These are phyloP conservation scores for Ustilago xerochloae DNA, from an alignment of 1,284 basidiomycete genomes.

Conservation along the genomic window DNA sequence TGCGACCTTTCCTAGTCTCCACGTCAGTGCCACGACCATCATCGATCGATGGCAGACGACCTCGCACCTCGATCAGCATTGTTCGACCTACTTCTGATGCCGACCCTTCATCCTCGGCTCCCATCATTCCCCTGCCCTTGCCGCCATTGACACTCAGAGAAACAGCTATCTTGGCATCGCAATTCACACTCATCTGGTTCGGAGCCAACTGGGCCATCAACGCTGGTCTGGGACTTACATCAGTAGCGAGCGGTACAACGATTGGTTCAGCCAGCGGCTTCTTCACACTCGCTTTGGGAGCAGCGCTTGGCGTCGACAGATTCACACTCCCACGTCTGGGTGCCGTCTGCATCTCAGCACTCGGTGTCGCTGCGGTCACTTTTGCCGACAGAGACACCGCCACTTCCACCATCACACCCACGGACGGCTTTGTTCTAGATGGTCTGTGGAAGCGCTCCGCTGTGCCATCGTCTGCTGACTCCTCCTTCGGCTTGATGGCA, in stretches of 20 bases:
- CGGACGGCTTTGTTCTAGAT: conserved; percentile 2
- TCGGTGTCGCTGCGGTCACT: conserved; percentile 85
- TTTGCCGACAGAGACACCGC: conserved; percentile 60
- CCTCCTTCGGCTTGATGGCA: not conserved
- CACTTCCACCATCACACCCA: conserved; percentile 6
- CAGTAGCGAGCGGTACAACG: conserved; percentile 65
- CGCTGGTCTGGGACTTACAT: conserved; percentile 60
- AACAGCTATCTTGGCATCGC: conserved; percentile 56
- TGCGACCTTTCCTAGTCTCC: conserved; percentile 34
- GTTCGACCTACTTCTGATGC: conserved; percentile 13
- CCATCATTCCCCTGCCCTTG: conserved; percentile 10
- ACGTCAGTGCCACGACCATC: conserved; percentile 55
- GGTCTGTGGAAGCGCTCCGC: conserved; percentile 27
- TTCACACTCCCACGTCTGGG: conserved; percentile 80
- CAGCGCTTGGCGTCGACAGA: conserved; percentile 83
- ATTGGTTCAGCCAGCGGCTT: conserved; percentile 81
- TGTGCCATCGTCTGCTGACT: not conserved
- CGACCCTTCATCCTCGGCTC: not conserved
- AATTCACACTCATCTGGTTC: conserved; percentile 67
- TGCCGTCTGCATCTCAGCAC: conserved; percentile 85
- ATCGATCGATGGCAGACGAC: conserved; percentile 63
- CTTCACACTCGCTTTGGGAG: conserved; percentile 88
- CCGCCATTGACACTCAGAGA: conserved; percentile 62
- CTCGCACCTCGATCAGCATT: conserved; percentile 44
- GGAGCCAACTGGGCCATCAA: conserved; percentile 66